Base-by-base conservation (phyloP, 1,139 yeast species). In the Diutina pseudorugosa region DNA sequence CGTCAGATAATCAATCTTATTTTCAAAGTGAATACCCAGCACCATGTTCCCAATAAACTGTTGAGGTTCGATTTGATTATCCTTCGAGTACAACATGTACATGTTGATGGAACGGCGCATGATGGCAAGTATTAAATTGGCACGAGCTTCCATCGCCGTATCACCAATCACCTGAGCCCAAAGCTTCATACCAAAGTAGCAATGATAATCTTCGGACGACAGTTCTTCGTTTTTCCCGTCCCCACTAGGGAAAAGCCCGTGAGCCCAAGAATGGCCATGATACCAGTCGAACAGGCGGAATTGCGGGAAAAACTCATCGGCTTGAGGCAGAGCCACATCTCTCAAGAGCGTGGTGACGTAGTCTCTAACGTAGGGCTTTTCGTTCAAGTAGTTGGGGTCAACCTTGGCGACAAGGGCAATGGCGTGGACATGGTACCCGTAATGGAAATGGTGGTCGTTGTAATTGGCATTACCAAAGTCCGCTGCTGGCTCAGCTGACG, bases 401-500 rank as follows among this genome's bases (percentile, higher is more conserved):
- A 58, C 54, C n/a, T 55, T 51, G 14, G 55, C 54, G 8, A 52
- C 52, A 12, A 54, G 55, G 1, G 70, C 73, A 40, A 63, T 53
- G 9, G 61, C 57, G 51, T 79, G 75, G 66, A 84, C 81, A 23
- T 79, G 80, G 49, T 67, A 60, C 11, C 79, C 82, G 93, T 94
- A 86, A 14, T 77, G 70, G 43, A 72, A 59, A 0, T 78, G 77
- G 2, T 63, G 59, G 1, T 63, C 58, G 0, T 80, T 69, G 57
- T 73, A 81, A 61, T 79, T 82, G 11, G 90, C 75, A 61, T 85
- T 85, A 0, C 69, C 61, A 0, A 71, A 61, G 2, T 85, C 94
- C 1, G 82, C 82, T 18, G 71, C 79, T 1, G 82, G 74, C 1
- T 79, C 71, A 1, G 77, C 60, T 0, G 85, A 75, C 0, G 91